Base-by-base conservation (phyloP, 1,139 yeast species). In the Suhomyces wounanorum region DNA sequence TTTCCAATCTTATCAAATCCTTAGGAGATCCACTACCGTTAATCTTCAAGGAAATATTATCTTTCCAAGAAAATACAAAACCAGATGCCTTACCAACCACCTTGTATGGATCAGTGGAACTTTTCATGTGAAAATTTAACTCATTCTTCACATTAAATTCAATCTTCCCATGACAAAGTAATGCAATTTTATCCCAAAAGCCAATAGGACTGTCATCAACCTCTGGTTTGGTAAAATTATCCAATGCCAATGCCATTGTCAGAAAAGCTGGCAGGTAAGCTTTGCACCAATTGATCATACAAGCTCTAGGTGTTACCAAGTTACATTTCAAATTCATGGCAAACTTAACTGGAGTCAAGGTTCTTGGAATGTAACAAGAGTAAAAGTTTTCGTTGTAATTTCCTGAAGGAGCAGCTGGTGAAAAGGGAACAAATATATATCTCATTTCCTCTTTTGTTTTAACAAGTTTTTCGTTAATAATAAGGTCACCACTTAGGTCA, bases 131-230 rank as follows among this genome's bases (percentile, higher is more conserved):
- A 42, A 81, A 67, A 53, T 81, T 73, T 37, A 82, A 65, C 52
- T 82, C 84, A 72, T 63, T 73, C 36, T 62, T 66, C 35, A 88
- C 68, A 55, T 83, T 79, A 75, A 86, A 82, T 9, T 75, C 68
- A 28, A 83, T 70, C 60, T 81, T 83, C 9, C 79, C 82, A 52
- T 75, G 82, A 44, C 67, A 58, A 43, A 67, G 59, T 36, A 77
- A 61, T 0, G 79, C 68, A 23, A 74, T 50, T 48, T 77, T 77
- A 55, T 77, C 88, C 87, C 81, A 87, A 73, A 75, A 87, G 0
- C 98, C 98, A 26, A 91, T 70, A 43, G 89, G 89, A 52, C 96
- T 88, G 21, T 91, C 92, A 65, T 94, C 98, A 14, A 88, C 74
- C 11, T 84, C 85, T 0, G 91, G 89, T 57, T 85, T 87, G 46